Evolutionary conservation across 2,329 filamentous ascomycete genomes (phyloP).

Genomic region (Graphilbum ipis-grandicollis): DNA sequence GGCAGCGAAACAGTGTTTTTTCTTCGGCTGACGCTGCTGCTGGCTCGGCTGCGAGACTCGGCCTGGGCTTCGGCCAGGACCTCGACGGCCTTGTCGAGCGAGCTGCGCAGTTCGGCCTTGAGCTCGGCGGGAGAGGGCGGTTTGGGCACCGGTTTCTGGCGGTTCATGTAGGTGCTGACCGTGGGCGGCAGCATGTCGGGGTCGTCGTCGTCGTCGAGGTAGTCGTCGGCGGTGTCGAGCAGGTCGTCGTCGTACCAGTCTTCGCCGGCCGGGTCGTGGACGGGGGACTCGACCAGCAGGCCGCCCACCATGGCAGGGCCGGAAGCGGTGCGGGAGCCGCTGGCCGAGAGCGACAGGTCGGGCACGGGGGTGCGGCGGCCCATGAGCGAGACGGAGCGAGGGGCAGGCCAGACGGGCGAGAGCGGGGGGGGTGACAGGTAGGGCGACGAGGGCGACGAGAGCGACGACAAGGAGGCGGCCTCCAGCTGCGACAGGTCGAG

Average conservation of each 20-base stretch:
- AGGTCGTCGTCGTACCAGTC: constrained; percentile 26
- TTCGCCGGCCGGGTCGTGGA: neutral
- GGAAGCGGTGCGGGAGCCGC: neutral
- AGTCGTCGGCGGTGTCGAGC: constrained; percentile 47
- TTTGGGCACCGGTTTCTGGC: constrained; percentile 63
- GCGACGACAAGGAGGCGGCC: constrained; percentile 9
- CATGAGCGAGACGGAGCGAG: neutral
- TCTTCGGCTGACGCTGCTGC: neutral
- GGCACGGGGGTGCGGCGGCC: too few relatives aligned
- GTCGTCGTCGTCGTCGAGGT: constrained; percentile 37
- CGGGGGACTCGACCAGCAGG: neutral
- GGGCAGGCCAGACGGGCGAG: neutral
- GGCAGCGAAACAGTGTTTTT: constrained; percentile 2
- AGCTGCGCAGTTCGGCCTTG: constrained; percentile 46
- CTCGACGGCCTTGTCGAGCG: constrained; percentile 51
- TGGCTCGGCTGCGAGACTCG: too few relatives aligned
- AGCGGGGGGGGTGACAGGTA: neutral
- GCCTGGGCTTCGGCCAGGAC: constrained; percentile 42
- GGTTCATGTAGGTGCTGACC: constrained; percentile 84
- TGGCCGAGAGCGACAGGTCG: too few relatives aligned
- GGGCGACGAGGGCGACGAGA: neutral
- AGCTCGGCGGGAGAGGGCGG: constrained; percentile 71
- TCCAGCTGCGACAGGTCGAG: constrained; percentile 40
- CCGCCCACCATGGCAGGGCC: neutral
- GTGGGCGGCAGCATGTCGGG: constrained; percentile 86